Evolutionary conservation across 805 yeast genomes (phyloP), one percentile per base, ranked within the genome.

Genomic region (Metschnikowia amazonensis): DNA sequence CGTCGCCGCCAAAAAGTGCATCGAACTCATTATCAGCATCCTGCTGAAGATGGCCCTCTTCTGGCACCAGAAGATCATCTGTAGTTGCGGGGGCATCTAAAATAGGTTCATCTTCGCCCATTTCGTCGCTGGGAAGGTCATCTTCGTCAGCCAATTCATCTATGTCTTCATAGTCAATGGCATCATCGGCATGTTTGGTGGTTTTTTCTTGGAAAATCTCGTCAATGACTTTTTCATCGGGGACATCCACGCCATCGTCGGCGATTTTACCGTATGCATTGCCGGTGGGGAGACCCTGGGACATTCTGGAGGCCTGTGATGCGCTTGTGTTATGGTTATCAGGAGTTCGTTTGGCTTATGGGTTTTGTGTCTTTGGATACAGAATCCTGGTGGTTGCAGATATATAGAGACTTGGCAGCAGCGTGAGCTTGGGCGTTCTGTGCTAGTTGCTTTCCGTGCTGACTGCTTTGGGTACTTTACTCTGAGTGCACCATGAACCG

Each of bases 131-230:
- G 23, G 49, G 44, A n/a, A 51, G 24, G 17, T 52, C 57, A 45
- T 87, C 95, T 37, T 90, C 97, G 20, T 90, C 97, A 0, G 97
- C 97, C 40, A 90, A 70, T 63, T 90, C 97, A 54, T 90, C 97
- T 58, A 87, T 95, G 61, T 88, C 96, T 59, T 88, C 97, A 61
- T 86, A 92, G 64, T 92, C 98, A 27, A 89, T 72, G 8, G 99
- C 99, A 63, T 90, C 92, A 5, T 80, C 96, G 1, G 94, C 90
- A 64, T 90, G 98, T 44, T 76, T 75, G 2, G 86, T 69, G 29
- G 57, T 56, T 24, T 61, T 51, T 30, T 65, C 69, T 44, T 48
- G 53, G 50, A 69, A 71, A 36, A 71, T 71, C 25, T 67, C 64
- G 42, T 68, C 70, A 11, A 71, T 66, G 27, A 64, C 62, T 41